Evolutionary conservation across 768 basidiomycete genomes (phyloP), one percentile per base, ranked within the genome.

Genomic region (Podaxis carcinomalis): DNA sequence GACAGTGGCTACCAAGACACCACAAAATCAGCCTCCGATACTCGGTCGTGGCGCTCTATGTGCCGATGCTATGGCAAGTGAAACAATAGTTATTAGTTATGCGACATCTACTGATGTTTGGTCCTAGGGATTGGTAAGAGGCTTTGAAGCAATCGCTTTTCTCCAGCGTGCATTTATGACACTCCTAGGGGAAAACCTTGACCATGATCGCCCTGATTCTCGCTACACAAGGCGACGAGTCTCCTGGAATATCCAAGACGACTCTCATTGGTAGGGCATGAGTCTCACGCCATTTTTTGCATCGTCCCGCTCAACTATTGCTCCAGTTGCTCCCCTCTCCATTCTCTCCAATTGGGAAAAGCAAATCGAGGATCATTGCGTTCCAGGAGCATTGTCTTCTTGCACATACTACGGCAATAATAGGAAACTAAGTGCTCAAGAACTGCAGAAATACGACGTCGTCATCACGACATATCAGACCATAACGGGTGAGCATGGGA

Each of bases 291-390:
- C 50, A 1, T 57, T 35, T 40, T 7, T 27, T 32, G n/a, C 16
- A 51, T 28, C 21, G 27, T 5, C 47, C 19, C 25, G 10, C 49
- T 56, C 21, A 59, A 27, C 23, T 21, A 19, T 52, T 28, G 42
- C 4, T 62, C 4, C 63, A 93, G 92, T 95, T 51, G 84, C 82
- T 6, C 93, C 93, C 4, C 82, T 95, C 25, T 93, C 91, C 6
- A 85, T 95, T 5, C 74, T 95, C 6, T 92, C 90, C 5, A 95
- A 94, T 66, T 93, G 92, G 92, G 89, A 91, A 70, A 88, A 90
- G 65, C 92, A 93, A 70, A 84, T 93, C 6, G 69, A 79, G 35
- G 92, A 93, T 39, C 92, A 93, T 63, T 86, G 87, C 51, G 70
- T 73, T 28, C 76, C 75, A 36, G 85, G 81, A 9, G 69, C 78